Evolutionary conservation across 2,329 filamentous ascomycete species (phyloP).

Genomic region (Zymoseptoria brevis): DNA sequence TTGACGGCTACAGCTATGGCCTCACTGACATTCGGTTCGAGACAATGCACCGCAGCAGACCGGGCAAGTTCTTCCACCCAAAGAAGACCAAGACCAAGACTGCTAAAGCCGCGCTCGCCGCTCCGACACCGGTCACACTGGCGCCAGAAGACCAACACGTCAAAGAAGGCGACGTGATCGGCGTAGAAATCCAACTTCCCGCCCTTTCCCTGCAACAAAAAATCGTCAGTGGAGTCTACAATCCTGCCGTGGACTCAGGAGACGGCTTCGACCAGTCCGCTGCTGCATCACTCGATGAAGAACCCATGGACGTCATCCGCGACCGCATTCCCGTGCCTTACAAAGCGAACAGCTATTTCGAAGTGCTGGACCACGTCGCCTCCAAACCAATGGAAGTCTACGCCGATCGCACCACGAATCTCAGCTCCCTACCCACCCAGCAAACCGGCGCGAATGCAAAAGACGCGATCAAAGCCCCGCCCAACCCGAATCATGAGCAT

Average conservation of each 20-base stretch:
- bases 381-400: conserved; percentile 76
- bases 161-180: conserved; percentile 85
- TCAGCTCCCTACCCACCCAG: conserved; percentile 55
- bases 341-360: conserved; percentile 89
- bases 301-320: conserved; percentile 73
- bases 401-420: conserved; percentile 39
- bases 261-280: conserved; percentile 42
- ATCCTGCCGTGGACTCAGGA: conserved; percentile 67
- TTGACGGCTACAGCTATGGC: conserved; percentile 88
- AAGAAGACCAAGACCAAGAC: conserved; percentile 32
- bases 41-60: conserved; percentile 85
- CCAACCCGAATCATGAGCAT: conserved; percentile 63
- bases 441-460: conserved; percentile 34
- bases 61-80: conserved; percentile 66
- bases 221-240: conserved; percentile 78
- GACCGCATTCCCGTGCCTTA: conserved; percentile 92
- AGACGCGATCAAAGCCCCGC: conserved; percentile 47
- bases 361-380: conserved; percentile 81
- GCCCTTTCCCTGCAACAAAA: conserved; percentile 80
- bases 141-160: conserved; percentile 58
- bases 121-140: conserved; percentile 30
- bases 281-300: conserved; percentile 32
- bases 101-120: conserved; percentile 43
- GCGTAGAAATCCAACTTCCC: conserved; percentile 84
- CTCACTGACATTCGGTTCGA: conserved; percentile 84